Percentiles rank a stretch among this genome's conserved stretches.
These are phyloP conservation scores for Hymenoscyphus repandus DNA, from an alignment of 2,329 filamentous ascomycete genomes.

Conservation along the genomic window DNA sequence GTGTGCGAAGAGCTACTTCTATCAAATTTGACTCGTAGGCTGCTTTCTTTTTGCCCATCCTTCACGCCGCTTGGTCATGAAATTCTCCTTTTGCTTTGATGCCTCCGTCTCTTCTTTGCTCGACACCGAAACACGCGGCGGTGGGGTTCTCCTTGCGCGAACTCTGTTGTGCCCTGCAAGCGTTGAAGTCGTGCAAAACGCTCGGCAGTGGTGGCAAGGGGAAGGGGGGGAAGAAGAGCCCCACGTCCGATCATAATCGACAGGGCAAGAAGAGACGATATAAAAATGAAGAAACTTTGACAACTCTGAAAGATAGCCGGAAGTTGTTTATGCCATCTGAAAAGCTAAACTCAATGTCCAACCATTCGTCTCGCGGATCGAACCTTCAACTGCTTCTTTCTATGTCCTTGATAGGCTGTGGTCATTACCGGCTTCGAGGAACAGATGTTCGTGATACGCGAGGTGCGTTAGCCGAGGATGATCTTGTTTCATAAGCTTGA, in stretches of 20 bases:
- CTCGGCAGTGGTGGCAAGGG: neutral
- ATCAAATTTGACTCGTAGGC: no score
- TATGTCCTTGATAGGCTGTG: neutral
- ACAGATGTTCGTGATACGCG: slow-evolving; percentile 4
- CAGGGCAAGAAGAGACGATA: neutral
- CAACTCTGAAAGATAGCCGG: no score
- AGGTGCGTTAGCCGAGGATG: neutral
- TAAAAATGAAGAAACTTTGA: no score
- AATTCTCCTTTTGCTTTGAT: no score
- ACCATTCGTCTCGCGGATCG: neutral
- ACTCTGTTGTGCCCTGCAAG: no score
- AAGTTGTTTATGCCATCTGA: slow-evolving; percentile 6
- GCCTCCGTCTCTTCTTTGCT: no score
- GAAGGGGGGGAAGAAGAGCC: neutral
- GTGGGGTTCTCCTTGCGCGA: no score
- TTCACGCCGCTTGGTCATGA: no score
- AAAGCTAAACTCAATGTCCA: neutral
- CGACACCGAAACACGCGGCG: no score
- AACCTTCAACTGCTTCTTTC: neutral
- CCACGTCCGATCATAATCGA: neutral
- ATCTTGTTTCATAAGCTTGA: slow-evolving; percentile 3
- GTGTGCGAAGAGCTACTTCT: no score
- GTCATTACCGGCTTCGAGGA: neutral
- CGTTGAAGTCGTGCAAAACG: neutral
- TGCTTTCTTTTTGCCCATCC: no score